These are phyloP conservation scores for Angophora floribunda DNA, from an alignment of 345 rosid genomes.

Conservation along the genomic window DNA sequence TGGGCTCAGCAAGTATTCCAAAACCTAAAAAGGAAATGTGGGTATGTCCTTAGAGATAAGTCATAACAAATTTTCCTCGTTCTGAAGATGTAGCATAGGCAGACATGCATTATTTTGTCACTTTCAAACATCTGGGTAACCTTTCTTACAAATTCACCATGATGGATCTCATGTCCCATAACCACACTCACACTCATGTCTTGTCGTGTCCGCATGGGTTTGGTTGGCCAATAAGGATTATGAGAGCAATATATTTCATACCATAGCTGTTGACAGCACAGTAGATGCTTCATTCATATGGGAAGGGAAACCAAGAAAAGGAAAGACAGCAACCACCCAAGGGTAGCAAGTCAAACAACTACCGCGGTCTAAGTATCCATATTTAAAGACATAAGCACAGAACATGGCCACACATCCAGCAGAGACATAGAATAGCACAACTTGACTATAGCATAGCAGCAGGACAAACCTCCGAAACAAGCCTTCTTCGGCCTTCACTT, in stretches of 20 bases:
- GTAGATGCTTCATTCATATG: not conserved
- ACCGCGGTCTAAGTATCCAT: not conserved
- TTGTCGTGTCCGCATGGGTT: not conserved
- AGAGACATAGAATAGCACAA: not conserved
- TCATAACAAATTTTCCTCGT: not conserved
- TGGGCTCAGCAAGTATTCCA: not conserved
- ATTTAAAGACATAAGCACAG: not conserved
- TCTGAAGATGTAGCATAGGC: not conserved
- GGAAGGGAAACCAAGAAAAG: not conserved
- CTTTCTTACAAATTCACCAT: not conserved
- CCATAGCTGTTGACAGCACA: not conserved
- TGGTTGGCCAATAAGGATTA: not conserved
- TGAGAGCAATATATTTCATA: not conserved
- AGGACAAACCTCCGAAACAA: slow-evolving; percentile 69
- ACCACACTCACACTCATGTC: not conserved
- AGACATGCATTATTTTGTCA: not conserved
- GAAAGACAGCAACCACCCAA: not conserved
- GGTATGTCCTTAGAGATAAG: not conserved
- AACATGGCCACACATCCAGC: not conserved
- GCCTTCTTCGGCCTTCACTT: slow-evolving; percentile 67
- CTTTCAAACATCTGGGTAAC: not conserved
- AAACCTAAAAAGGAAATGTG: not conserved
- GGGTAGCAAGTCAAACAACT: not conserved
- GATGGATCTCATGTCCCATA: not conserved
- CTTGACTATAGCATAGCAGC: not conserved